A percentile compares a stretch with the other conserved stretches of the same genome.
Evolutionary conservation across 768 basidiomycete genomes (phyloP).

Genomic region (Mycena polygramma): DNA sequence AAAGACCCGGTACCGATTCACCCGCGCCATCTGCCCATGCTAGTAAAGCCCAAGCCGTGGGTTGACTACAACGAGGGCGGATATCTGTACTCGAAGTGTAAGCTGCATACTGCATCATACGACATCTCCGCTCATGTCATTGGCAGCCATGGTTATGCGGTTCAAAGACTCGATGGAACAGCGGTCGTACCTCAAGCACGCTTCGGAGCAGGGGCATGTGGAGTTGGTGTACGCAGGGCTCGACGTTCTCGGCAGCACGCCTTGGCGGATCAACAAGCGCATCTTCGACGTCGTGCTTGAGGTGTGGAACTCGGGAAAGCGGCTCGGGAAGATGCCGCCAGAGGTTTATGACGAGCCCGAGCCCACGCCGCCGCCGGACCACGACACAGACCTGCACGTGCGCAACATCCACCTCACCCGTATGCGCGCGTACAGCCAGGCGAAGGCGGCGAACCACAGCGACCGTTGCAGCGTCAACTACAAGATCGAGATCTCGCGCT

Average conservation of each 20-base stretch:
- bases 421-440: conserved; percentile 66
- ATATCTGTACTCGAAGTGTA: conserved; percentile 85
- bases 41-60: conserved; percentile 93
- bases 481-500: conserved; percentile 94
- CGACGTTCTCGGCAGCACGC: conserved; percentile 90
- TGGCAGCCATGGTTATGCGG: conserved; percentile 83
- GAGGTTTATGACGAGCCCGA: conserved; percentile 73
- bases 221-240: conserved; percentile 91
- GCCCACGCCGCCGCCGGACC: conserved; percentile 65
- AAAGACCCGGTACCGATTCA: conserved; percentile 84
- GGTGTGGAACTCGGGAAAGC: conserved; percentile 90
- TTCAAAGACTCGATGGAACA: conserved; percentile 94
- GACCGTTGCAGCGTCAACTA: conserved; percentile 95
- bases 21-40: conserved; percentile 96
- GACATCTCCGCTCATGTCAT: conserved; percentile 19
- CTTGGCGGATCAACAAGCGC: conserved; percentile 89
- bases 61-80: conserved; percentile 80
- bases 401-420: conserved; percentile 67
- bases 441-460: conserved; percentile 87
- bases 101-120: conserved; percentile 39
- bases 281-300: conserved; percentile 81
- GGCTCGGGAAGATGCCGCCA: conserved; percentile 88
- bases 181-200: conserved; percentile 78
- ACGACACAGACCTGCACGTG: conserved; percentile 64
- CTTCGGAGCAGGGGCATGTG: conserved; percentile 79